Percentiles rank a stretch among this genome's conserved stretches.
Evolutionary conservation across 2,329 filamentous ascomycete species (phyloP).

Genomic region (Hymenoscyphus fructigenus): DNA sequence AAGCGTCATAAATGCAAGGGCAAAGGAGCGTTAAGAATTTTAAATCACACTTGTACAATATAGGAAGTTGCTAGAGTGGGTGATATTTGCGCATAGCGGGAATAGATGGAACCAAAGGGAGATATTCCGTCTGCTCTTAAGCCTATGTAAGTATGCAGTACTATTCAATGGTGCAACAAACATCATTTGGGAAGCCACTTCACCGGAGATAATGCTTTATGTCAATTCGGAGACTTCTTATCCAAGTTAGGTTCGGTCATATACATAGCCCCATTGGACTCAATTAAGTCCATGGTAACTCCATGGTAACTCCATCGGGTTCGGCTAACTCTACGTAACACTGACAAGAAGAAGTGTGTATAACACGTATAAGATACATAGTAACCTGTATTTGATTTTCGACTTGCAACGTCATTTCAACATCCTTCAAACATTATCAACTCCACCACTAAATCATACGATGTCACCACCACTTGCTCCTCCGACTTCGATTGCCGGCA

Average conservation of each 20-base stretch:
- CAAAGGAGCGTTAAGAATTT: too few species aligned
- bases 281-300: neutral
- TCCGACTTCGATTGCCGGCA: neutral
- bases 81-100: too few species aligned
- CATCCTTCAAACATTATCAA: neutral
- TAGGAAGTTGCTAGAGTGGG: too few species aligned
- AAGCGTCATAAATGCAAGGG: too few species aligned
- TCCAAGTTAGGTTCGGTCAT: neutral
- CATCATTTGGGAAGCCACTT: too few species aligned
- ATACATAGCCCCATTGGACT: neutral
- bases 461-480: neutral
- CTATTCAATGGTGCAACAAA: too few species aligned
- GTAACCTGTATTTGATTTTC: neutral
- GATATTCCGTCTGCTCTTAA: too few species aligned
- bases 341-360: neutral
- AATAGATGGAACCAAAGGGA: too few species aligned
- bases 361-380: neutral
- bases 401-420: neutral
- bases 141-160: too few species aligned
- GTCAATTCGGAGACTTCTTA: neutral
- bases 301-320: neutral
- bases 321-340: neutral
- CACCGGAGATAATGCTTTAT: neutral
- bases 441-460: neutral
- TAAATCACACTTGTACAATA: too few species aligned